Percentiles rank a stretch among this genome's conserved stretches.
Conservation (phyloP, 495 filamentous ascomycete genomes). For the Friedmanniomyces simplex region DNA sequence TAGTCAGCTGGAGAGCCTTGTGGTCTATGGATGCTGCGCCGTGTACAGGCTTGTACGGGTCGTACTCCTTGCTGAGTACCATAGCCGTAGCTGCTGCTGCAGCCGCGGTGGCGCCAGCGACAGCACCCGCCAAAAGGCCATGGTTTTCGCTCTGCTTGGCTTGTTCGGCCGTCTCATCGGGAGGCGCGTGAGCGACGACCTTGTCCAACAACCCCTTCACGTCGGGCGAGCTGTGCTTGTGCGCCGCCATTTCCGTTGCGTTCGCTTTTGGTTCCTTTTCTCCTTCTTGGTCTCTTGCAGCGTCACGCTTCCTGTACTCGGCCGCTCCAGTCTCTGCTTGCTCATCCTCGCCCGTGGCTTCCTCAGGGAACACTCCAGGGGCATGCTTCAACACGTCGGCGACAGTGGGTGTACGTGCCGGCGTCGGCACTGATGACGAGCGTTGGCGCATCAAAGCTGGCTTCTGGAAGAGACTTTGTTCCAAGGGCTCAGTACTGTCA, state of each 20-base stretch:
- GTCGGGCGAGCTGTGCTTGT: not conserved
- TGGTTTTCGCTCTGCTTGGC: constrained; percentile 1
- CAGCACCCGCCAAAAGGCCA: constrained; percentile 3
- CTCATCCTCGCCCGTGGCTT: not conserved
- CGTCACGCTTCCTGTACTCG: too few relatives aligned
- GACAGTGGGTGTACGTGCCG: not conserved
- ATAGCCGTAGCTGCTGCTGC: constrained; percentile 5
- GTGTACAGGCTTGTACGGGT: not conserved
- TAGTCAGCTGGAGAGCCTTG: not conserved
- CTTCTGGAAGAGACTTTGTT: not conserved
- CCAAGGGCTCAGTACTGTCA: not conserved
- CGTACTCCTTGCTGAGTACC: not conserved
- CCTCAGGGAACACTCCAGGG: constrained; percentile 4
- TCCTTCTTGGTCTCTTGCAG: not conserved
- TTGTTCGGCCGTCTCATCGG: not conserved
- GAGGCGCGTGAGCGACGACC: not conserved
- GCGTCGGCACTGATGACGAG: constrained; percentile 7
- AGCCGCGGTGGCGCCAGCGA: constrained; percentile 12
- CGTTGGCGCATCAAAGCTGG: constrained; percentile 4
- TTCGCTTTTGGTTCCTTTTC: not conserved
- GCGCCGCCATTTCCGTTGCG: constrained; percentile 2
- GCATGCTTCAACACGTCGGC: not conserved
- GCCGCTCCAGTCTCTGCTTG: not conserved
- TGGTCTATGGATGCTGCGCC: not conserved
- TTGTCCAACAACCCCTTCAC: constrained; percentile 4